These are phyloP conservation scores for Aaosphaeria pasadenensis DNA, from an alignment of 2,329 filamentous ascomycete species.

Conservation along the genomic window DNA sequence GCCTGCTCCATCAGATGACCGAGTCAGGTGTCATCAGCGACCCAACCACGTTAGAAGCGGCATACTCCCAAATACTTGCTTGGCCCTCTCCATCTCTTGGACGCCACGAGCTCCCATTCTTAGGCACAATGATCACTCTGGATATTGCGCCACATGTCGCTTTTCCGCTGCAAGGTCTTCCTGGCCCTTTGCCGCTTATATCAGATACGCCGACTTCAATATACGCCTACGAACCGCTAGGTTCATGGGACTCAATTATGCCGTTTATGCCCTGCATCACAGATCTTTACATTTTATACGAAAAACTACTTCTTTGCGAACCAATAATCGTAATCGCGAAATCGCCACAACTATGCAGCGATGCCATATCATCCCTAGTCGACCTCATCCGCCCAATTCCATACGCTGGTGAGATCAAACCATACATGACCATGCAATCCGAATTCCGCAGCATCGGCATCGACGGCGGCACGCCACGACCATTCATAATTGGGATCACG, in stretches of 20 bases:
- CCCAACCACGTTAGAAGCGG: slow-evolving; percentile 36
- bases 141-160: slow-evolving; percentile 41
- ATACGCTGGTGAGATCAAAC: slow-evolving; percentile 38
- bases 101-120: slow-evolving; percentile 37
- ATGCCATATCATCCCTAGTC: slow-evolving; percentile 38
- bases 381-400: slow-evolving; percentile 41
- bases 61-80: slow-evolving; percentile 33
- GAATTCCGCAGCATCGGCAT: slow-evolving; percentile 40
- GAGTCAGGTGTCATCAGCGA: slow-evolving; percentile 36
- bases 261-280: slow-evolving; percentile 40
- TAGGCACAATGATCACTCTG: slow-evolving; percentile 35
- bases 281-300: slow-evolving; percentile 40
- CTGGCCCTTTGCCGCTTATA: slow-evolving; percentile 25
- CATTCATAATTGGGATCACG: slow-evolving; percentile 41
- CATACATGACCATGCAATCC: slow-evolving; percentile 44
- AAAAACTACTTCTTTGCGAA: slow-evolving; percentile 41
- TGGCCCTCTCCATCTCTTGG: slow-evolving; percentile 38
- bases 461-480: slow-evolving; percentile 36
- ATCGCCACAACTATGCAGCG: slow-evolving; percentile 40
- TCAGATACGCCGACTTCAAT: slow-evolving; percentile 31
- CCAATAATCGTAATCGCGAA: slow-evolving; percentile 40
- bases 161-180: slow-evolving; percentile 40
- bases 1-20: slow-evolving; percentile 36
- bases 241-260: slow-evolving; percentile 38
- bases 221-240: slow-evolving; percentile 40